Conservation (phyloP, 2,329 filamentous ascomycete species). For the Aspergillus pseudoviridinutans region DNA sequence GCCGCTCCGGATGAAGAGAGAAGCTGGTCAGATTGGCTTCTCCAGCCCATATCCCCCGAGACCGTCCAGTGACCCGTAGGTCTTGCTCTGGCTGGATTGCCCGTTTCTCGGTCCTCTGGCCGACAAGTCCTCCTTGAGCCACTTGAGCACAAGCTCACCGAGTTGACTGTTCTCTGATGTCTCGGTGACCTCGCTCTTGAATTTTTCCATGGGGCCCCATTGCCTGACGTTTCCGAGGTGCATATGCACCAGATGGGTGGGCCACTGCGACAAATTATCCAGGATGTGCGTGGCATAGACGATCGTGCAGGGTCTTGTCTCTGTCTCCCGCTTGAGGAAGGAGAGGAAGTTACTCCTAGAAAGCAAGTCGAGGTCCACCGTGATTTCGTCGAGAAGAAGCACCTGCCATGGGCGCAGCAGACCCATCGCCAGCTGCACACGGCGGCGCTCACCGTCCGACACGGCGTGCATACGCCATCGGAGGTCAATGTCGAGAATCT, state of each 20-base stretch:
- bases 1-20: conserved; percentile 1
- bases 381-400: conserved; percentile 90
- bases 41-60: conserved; percentile 63
- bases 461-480: conserved; percentile 95
- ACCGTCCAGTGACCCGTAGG: conserved; percentile 53
- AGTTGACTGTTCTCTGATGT: conserved; percentile 73
- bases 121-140: conserved; percentile 76
- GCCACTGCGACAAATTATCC: conserved; percentile 92
- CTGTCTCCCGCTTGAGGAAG: conserved; percentile 85
- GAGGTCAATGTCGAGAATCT: conserved; percentile 86
- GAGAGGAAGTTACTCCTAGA: conserved; percentile 77
- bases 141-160: conserved; percentile 80
- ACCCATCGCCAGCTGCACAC: conserved; percentile 96
- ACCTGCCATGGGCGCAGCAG: conserved; percentile 87
- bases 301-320: conserved; percentile 76
- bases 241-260: conserved; percentile 95
- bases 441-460: conserved; percentile 81
- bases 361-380: conserved; percentile 89
- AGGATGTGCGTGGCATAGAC: conserved; percentile 98
- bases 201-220: conserved; percentile 70
- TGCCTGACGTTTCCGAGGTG: conserved; percentile 82
- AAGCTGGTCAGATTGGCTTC: conserved; percentile 29
- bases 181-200: conserved; percentile 55
- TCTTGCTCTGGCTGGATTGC: conserved; percentile 48
- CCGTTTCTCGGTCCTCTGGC: conserved; percentile 73